These are phyloP conservation scores for Apiospora koreana DNA, from an alignment of 2,329 filamentous ascomycete species.

Conservation along the genomic window DNA sequence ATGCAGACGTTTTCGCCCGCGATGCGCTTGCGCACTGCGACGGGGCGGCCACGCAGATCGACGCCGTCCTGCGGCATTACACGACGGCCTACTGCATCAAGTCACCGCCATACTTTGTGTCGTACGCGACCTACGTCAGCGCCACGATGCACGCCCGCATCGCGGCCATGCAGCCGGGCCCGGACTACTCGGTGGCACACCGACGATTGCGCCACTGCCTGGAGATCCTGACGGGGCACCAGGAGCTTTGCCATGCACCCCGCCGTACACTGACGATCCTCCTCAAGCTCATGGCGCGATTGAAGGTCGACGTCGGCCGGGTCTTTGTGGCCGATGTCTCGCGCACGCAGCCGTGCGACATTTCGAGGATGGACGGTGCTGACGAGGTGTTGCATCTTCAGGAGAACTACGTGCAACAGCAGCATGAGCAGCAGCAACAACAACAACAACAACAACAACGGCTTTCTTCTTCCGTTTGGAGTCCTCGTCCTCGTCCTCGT, in stretches of 20 bases:
- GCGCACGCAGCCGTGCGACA: background rate
- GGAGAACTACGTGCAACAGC: background rate
- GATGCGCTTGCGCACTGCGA: constrained; percentile 47
- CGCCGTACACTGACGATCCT: background rate
- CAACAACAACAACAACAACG: too few species aligned
- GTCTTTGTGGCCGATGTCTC: background rate
- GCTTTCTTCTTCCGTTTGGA: background rate
- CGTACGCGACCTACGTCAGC: constrained; percentile 56
- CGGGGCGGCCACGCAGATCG: constrained; percentile 46
- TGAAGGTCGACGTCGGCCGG: background rate
- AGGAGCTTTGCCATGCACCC: background rate
- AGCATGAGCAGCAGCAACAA: too few species aligned
- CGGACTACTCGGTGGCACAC: background rate
- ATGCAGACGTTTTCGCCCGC: constrained; percentile 40
- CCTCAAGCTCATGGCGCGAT: background rate
- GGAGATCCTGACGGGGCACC: background rate
- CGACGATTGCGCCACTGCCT: background rate
- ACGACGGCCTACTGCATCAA: constrained; percentile 45
- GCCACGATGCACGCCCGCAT: constrained; percentile 54
- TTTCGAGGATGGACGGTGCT: background rate
- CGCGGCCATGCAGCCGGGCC: constrained; percentile 41
- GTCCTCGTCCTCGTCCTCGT: background rate
- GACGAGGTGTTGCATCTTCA: background rate
- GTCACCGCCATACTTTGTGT: constrained; percentile 52
- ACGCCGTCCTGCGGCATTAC: constrained; percentile 44